A percentile compares a stretch with the other conserved stretches of the same genome.
Conservation (phyloP, 2,329 filamentous ascomycete species). For the Onygenales sp. region DNA sequence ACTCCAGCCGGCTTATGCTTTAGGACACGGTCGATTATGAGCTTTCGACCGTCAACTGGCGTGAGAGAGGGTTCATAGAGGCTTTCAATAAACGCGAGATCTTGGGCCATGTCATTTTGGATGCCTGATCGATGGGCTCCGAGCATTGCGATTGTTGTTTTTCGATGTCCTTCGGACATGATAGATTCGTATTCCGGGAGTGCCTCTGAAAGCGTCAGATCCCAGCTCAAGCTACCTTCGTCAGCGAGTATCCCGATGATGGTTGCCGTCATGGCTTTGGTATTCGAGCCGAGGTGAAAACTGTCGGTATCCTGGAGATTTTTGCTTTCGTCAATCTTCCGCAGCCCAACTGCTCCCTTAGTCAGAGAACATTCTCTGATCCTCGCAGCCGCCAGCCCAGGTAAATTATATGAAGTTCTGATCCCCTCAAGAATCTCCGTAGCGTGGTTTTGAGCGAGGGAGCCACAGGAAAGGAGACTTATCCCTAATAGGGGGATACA, state of each 20-base stretch:
- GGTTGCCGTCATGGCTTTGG: conserved; percentile 7
- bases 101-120: not conserved
- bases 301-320: conserved; percentile 1
- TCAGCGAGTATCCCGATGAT: conserved; percentile 7
- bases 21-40: conserved; percentile 3
- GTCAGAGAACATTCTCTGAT: not conserved
- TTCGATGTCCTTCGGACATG: conserved; percentile 1
- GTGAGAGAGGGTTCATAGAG: conserved; percentile 2
- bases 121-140: conserved; percentile 6
- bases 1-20: not conserved
- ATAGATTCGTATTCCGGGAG: not conserved
- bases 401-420: conserved; percentile 1
- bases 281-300: conserved; percentile 6
- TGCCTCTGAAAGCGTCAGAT: conserved; percentile 4
- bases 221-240: conserved; percentile 3
- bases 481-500: not conserved
- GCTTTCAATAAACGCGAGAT: not conserved
- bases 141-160: conserved; percentile 7
- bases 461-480: not conserved
- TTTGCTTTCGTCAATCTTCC: not conserved
- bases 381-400: conserved; percentile 2
- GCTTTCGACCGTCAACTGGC: conserved; percentile 2
- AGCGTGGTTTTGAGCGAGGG: not conserved
- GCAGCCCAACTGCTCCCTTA: conserved; percentile 2
- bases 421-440: conserved; percentile 1